phyloP scores from a whole-genome alignment of 2,329 filamentous ascomycete genomes.

The Malbranchea cinnamomea region DNA sequence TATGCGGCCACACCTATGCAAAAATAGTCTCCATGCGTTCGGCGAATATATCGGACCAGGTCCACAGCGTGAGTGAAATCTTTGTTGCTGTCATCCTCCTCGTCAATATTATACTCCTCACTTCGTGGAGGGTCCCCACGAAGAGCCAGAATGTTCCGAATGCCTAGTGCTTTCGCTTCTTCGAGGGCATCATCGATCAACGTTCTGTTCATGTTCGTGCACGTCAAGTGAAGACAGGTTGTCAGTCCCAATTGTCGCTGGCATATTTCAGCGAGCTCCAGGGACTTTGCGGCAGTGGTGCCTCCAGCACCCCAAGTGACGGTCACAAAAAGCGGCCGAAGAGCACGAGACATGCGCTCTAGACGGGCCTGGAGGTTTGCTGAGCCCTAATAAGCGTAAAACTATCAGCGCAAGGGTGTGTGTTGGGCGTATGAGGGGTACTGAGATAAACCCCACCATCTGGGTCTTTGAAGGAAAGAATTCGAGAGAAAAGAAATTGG shows the following conservation, averaged over 20 bases:
- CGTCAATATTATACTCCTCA: constrained; percentile 66
- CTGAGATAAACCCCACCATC: constrained; percentile 41
- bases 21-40: constrained; percentile 83
- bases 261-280: constrained; percentile 89
- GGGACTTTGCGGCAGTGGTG: constrained; percentile 75
- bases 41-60: constrained; percentile 75
- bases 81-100: constrained; percentile 46
- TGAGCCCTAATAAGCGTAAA: constrained; percentile 59
- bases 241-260: constrained; percentile 84
- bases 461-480: constrained; percentile 98
- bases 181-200: constrained; percentile 80
- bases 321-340: constrained; percentile 87
- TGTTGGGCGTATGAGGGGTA: constrained; percentile 11
- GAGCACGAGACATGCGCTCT: constrained; percentile 82
- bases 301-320: constrained; percentile 97
- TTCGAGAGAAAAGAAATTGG: constrained; percentile 87
- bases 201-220: constrained; percentile 86
- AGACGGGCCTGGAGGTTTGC: constrained; percentile 86
- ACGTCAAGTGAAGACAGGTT: constrained; percentile 90
- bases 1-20: constrained; percentile 91
- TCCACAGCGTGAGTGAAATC: constrained; percentile 85
- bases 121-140: constrained; percentile 80
- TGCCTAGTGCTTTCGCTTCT: constrained; percentile 76
- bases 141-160: constrained; percentile 85
- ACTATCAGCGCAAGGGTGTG: constrained; percentile 6